These are phyloP conservation scores for Globisporangium echinulatum DNA, from an alignment of 352 stramenopile genomes.

Conservation along the genomic window DNA sequence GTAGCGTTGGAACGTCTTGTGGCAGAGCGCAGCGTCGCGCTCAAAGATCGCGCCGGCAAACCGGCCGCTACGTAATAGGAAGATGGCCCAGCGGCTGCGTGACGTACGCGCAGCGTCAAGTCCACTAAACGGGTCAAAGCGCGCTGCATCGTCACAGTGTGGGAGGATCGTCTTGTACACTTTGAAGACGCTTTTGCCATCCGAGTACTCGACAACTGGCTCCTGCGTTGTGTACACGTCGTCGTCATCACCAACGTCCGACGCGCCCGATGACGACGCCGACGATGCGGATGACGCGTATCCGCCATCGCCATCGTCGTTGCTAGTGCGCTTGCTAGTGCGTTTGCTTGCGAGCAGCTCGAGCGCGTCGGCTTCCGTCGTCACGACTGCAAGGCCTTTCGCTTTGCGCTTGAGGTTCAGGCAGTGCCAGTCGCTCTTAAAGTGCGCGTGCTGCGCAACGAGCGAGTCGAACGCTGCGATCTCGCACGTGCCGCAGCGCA, in stretches of 20 bases:
- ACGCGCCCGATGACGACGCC: constrained; percentile 30
- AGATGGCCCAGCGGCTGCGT: constrained; percentile 75
- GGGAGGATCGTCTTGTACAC: constrained; percentile 67
- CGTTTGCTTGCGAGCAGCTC: constrained; percentile 5
- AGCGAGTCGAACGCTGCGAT: constrained; percentile 57
- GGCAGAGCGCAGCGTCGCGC: constrained; percentile 81
- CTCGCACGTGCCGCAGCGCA: constrained; percentile 75
- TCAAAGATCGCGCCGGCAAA: constrained; percentile 91
- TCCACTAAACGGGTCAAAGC: constrained; percentile 52
- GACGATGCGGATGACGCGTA: constrained; percentile 30
- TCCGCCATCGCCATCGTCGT: constrained; percentile 7
- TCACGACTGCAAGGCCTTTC: constrained; percentile 38
- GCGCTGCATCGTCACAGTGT: constrained; percentile 26
- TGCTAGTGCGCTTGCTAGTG: constrained; percentile 3
- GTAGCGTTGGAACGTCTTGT: constrained; percentile 92
- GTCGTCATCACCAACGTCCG: constrained; percentile 38
- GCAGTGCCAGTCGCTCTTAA: constrained; percentile 79
- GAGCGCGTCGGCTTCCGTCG: constrained; percentile 28
- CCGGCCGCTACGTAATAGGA: constrained; percentile 88
- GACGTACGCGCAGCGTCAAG: constrained; percentile 44
- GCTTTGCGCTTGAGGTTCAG: constrained; percentile 76
- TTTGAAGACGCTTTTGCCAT: constrained; percentile 71
- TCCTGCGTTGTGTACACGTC: constrained; percentile 42
- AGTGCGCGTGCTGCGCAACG: constrained; percentile 80
- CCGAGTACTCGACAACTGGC: constrained; percentile 75